Evolutionary conservation across 805 yeast species (phyloP).

Genomic region (Zygoascus tannicola): DNA sequence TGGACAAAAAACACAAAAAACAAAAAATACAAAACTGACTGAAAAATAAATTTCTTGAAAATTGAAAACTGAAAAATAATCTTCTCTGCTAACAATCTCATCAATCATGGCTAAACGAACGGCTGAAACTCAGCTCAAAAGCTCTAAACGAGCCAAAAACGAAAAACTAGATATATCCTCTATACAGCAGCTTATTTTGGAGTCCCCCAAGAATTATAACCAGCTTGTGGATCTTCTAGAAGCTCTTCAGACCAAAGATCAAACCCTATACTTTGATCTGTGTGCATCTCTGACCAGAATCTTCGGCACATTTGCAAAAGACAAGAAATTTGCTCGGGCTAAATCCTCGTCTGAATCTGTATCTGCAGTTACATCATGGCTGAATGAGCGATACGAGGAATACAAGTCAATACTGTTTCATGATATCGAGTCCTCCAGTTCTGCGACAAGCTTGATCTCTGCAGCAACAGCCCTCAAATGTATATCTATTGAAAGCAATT

Average conservation of each 20-base stretch:
- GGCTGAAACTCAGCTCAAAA: too few species aligned
- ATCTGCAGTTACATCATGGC: constrained; percentile 50
- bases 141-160: not conserved
- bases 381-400: constrained; percentile 46
- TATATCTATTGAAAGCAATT: constrained; percentile 40
- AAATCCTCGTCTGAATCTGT: constrained; percentile 33
- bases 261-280: constrained; percentile 13
- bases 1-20: too few species aligned
- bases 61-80: too few species aligned
- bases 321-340: constrained; percentile 31
- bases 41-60: too few species aligned
- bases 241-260: constrained; percentile 25
- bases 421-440: not conserved
- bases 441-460: not conserved
- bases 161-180: not conserved
- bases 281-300: constrained; percentile 32
- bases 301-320: constrained; percentile 41
- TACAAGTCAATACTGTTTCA: constrained; percentile 38
- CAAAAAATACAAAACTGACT: too few species aligned
- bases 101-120: too few species aligned
- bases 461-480: constrained; percentile 31
- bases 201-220: constrained; percentile 46
- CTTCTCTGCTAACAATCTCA: too few species aligned
- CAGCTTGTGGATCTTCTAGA: constrained; percentile 41
- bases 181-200: constrained; percentile 20